Evolutionary conservation across 2,329 filamentous ascomycete genomes (phyloP).

Genomic region (Colletotrichum lini): DNA sequence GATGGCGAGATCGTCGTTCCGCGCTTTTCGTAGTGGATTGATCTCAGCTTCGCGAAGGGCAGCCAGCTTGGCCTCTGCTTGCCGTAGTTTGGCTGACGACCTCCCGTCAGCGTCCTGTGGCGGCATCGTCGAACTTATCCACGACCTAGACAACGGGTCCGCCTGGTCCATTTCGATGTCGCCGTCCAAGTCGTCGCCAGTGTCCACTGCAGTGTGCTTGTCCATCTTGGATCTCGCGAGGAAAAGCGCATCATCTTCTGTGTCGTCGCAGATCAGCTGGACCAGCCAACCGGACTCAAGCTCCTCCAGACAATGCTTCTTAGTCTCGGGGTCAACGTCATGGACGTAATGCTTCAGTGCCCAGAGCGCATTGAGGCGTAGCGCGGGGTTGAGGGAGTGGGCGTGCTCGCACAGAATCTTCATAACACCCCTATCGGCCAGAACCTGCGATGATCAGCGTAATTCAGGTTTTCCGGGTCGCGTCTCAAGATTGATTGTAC

Average conservation of each 20-base stretch:
- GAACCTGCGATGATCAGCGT: constrained; percentile 64
- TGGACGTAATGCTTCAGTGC: constrained; percentile 91
- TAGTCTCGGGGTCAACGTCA: constrained; percentile 78
- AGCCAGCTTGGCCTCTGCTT: constrained; percentile 65
- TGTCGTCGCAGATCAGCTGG: constrained; percentile 79
- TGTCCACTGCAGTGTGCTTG: constrained; percentile 44
- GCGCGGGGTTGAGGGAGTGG: constrained; percentile 81
- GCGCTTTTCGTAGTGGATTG: constrained; percentile 76
- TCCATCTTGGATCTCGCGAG: constrained; percentile 53
- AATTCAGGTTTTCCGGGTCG: not conserved
- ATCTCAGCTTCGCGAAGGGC: constrained; percentile 76
- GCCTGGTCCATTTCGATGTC: constrained; percentile 70
- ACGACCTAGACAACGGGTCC: constrained; percentile 56
- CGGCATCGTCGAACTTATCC: constrained; percentile 40
- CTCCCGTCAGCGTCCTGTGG: constrained; percentile 42
- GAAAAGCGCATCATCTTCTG: constrained; percentile 66
- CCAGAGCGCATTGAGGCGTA: constrained; percentile 91
- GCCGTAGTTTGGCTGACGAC: constrained; percentile 60
- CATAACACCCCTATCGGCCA: constrained; percentile 82
- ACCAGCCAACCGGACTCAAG: constrained; percentile 86
- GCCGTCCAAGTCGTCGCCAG: constrained; percentile 65
- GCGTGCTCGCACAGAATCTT: constrained; percentile 87
- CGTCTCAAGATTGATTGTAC: constrained; percentile 50
- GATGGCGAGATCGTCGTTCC: constrained; percentile 84
- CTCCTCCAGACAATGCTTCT: constrained; percentile 83